Percentiles rank a stretch among this genome's conserved stretches.
phyloP scores from a whole-genome alignment of 139 green algal species.

The Tetradesmus obliquus region DNA sequence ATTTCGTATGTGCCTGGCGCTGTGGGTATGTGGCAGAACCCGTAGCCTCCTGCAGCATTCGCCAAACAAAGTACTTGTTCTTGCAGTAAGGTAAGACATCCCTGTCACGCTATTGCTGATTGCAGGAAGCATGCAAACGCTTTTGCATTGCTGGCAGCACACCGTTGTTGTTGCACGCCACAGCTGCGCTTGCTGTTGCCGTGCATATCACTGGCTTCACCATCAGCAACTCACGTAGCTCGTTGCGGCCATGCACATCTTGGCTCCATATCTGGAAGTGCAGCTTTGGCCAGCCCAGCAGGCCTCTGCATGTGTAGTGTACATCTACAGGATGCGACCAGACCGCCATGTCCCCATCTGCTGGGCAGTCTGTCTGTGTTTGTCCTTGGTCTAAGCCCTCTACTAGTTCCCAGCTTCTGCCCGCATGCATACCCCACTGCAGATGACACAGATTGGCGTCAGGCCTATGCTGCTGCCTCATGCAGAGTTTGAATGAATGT shows the following conservation, averaged over 20 bases:
- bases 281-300: slow-evolving; percentile 84
- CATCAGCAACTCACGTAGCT: slow-evolving; percentile 71
- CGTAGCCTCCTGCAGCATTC: slow-evolving; percentile 73
- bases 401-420: slow-evolving; percentile 78
- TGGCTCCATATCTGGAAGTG: slow-evolving; percentile 86
- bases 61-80: neutral
- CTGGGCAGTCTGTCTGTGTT: slow-evolving; percentile 70
- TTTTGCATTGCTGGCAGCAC: neutral
- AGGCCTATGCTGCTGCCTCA: neutral
- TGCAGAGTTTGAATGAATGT: neutral
- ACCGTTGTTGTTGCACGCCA: neutral
- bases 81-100: neutral
- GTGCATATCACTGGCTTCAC: neutral
- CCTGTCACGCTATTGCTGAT: neutral
- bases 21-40: slow-evolving; percentile 84
- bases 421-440: slow-evolving; percentile 74
- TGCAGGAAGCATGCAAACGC: no score
- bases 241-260: slow-evolving; percentile 74
- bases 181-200: neutral
- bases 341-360: slow-evolving; percentile 70
- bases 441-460: neutral
- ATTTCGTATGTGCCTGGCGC: slow-evolving; percentile 74
- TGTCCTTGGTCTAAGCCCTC: slow-evolving; percentile 77
- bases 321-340: slow-evolving; percentile 84
- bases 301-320: slow-evolving; percentile 74